phyloP scores from a whole-genome alignment of 805 yeast genomes.

The Yamadazyma tumulicola region DNA sequence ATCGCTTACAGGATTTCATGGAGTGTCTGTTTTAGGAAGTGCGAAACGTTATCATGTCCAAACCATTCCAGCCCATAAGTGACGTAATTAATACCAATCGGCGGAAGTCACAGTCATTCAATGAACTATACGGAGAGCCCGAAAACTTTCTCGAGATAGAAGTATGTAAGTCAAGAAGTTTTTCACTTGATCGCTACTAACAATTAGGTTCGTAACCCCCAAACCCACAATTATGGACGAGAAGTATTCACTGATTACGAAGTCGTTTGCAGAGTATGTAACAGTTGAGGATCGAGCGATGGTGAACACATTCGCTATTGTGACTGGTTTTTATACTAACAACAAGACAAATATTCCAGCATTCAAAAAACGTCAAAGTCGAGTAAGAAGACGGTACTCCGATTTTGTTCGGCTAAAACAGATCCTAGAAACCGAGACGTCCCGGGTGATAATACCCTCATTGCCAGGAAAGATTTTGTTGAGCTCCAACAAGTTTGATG shows the following conservation, averaged over 20 bases:
- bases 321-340: no score
- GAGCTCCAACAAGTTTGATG: constrained; percentile 68
- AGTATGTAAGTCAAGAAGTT: constrained; percentile 35
- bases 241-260: constrained; percentile 90
- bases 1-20: no score
- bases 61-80: constrained; percentile 42
- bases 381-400: constrained; percentile 81
- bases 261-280: constrained; percentile 58
- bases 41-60: no score
- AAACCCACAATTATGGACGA: constrained; percentile 64
- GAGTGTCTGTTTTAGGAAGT: no score
- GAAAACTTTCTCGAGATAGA: constrained; percentile 92
- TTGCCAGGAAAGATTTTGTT: constrained; percentile 84
- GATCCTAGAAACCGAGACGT: constrained; percentile 68
- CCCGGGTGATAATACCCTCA: constrained; percentile 78
- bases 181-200: constrained; percentile 15
- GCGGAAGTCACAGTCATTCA: constrained; percentile 55
- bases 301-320: neutral
- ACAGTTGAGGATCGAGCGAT: no score
- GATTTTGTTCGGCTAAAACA: constrained; percentile 83
- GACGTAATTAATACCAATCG: constrained; percentile 32
- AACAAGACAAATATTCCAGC: constrained; percentile 77
- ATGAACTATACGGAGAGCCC: constrained; percentile 88
- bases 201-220: constrained; percentile 50
- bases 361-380: constrained; percentile 59